phyloP scores from a whole-genome alignment of 768 basidiomycete species.

The Mycena floridula region DNA sequence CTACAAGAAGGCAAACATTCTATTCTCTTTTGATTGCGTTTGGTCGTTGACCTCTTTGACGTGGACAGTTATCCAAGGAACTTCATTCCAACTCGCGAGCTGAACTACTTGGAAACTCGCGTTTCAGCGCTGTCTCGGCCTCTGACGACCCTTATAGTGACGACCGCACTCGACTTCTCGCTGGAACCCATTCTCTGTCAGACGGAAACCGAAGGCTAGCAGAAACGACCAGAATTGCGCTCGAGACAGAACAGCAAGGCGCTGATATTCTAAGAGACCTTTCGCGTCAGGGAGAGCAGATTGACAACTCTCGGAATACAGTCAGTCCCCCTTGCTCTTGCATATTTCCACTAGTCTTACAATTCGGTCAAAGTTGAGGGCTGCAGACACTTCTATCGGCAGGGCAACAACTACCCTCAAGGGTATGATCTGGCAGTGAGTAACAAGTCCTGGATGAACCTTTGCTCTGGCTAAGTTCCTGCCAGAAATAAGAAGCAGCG shows the following conservation, averaged over 20 bases:
- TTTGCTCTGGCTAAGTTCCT: no score
- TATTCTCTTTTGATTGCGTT: no score
- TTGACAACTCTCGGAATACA: constrained; percentile 81
- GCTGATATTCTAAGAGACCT: constrained; percentile 81
- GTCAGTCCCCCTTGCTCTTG: constrained; percentile 51
- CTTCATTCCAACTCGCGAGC: constrained; percentile 59
- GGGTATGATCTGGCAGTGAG: constrained; percentile 88
- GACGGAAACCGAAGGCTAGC: constrained; percentile 72
- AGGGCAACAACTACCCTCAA: constrained; percentile 84
- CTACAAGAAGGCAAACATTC: constrained; percentile 80
- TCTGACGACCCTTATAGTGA: constrained; percentile 74
- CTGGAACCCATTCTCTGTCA: constrained; percentile 63
- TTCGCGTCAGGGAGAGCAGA: constrained; percentile 82
- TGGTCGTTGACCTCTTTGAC: no score
- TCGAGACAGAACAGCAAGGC: constrained; percentile 89
- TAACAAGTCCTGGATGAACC: constrained; percentile 9
- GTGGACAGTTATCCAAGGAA: constrained; percentile 70
- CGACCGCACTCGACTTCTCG: constrained; percentile 67
- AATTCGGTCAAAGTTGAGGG: constrained; percentile 46
- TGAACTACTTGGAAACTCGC: constrained; percentile 43
- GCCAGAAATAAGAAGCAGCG: constrained; percentile 93
- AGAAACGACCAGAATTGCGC: constrained; percentile 80
- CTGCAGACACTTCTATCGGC: constrained; percentile 81
- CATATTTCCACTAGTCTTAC: background rate
- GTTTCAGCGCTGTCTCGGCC: constrained; percentile 11